Evolutionary conservation across 805 yeast genomes (phyloP).

Genomic region (Kodamaea neixiangensis): DNA sequence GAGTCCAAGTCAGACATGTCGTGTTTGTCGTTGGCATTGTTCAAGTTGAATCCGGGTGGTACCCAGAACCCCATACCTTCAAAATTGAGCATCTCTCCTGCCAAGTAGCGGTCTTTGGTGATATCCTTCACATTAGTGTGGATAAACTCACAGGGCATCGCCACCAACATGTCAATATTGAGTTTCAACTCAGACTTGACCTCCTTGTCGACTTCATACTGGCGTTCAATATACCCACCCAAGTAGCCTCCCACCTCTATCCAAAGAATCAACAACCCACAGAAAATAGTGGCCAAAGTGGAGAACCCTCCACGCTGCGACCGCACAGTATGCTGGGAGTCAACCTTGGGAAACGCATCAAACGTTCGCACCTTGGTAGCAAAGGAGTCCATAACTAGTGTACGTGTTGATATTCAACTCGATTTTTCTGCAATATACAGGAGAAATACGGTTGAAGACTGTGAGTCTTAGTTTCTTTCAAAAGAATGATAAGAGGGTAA

Average conservation of each 20-base stretch:
- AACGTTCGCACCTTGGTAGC: constrained; percentile 43
- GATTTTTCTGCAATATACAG: neutral
- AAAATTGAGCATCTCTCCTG: constrained; percentile 71
- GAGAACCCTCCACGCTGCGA: constrained; percentile 78
- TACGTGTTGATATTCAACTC: neutral
- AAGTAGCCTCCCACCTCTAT: constrained; percentile 81
- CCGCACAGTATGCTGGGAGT: constrained; percentile 60
- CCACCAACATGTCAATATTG: constrained; percentile 78
- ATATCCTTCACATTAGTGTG: constrained; percentile 76
- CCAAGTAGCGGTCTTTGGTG: constrained; percentile 76
- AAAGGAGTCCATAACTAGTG: constrained; percentile 35
- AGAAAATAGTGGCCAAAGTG: constrained; percentile 62
- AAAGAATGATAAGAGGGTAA: no score
- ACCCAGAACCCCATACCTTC: constrained; percentile 62
- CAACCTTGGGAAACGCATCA: constrained; percentile 50
- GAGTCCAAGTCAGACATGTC: constrained; percentile 66
- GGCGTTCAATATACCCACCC: constrained; percentile 79
- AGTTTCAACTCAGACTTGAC: constrained; percentile 60
- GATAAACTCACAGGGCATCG: constrained; percentile 78
- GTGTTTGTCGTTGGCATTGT: constrained; percentile 46
- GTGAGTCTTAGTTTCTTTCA: no score
- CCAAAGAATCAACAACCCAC: constrained; percentile 72
- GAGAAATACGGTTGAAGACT: no score
- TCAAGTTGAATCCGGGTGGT: constrained; percentile 50
- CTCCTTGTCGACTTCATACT: constrained; percentile 69